Conservation (phyloP, 495 filamentous ascomycete genomes). For the Hypoxylon lienhwacheense region DNA sequence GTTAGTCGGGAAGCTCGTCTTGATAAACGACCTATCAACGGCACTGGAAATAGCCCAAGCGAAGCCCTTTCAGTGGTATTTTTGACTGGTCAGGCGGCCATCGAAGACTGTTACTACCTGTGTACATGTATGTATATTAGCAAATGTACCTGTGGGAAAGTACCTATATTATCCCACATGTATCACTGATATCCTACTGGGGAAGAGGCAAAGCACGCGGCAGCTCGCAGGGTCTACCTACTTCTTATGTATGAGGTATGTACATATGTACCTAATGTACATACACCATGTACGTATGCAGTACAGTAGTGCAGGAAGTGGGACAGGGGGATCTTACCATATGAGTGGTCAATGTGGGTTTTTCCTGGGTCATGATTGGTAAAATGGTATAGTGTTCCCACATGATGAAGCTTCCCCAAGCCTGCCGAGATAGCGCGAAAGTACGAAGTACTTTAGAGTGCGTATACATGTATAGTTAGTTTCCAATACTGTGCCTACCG, state of each 20-base stretch:
- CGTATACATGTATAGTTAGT: constrained; percentile 24
- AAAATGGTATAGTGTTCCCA: constrained; percentile 10
- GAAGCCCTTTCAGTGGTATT: constrained; percentile 17
- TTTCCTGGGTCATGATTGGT: constrained; percentile 10
- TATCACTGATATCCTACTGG: too few species aligned
- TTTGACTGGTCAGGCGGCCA: constrained; percentile 29
- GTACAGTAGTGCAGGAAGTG: too few species aligned
- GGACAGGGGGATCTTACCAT: constrained; percentile 9
- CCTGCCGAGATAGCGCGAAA: constrained; percentile 17
- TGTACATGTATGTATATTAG: too few species aligned
- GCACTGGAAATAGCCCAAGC: constrained; percentile 8
- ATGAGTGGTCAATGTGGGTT: constrained; percentile 22
- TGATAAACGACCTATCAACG: constrained; percentile 27
- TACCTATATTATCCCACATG: too few species aligned
- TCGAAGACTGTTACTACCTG: constrained; percentile 15
- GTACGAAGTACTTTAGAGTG: too few species aligned
- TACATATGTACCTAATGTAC: too few species aligned
- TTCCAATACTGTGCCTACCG: constrained; percentile 8
- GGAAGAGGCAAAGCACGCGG: constrained; percentile 26
- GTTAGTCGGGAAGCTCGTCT: constrained; percentile 4
- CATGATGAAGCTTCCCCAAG: constrained; percentile 21
- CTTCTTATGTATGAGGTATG: too few species aligned
- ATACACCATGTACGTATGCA: too few species aligned
- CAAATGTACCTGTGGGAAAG: too few species aligned
- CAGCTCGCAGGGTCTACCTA: constrained; percentile 27